Evolutionary conservation across 2,329 filamentous ascomycete genomes (phyloP).

Genomic region (Fusarium robinianum): DNA sequence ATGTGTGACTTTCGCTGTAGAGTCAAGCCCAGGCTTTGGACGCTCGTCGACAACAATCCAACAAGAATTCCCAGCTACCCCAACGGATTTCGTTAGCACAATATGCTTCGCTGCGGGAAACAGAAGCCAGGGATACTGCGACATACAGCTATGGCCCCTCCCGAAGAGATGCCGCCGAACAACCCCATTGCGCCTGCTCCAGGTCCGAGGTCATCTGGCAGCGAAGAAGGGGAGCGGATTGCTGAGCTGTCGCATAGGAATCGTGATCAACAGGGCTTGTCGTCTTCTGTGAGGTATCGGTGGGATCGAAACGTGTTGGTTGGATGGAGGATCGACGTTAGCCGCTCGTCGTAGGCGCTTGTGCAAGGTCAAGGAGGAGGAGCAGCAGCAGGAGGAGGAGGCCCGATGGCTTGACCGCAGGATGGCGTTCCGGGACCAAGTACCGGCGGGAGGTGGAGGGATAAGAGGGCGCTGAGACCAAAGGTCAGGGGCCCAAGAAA

Average conservation of each 20-base stretch:
- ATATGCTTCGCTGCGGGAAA: neutral
- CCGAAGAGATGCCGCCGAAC: conserved; percentile 75
- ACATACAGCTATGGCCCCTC: conserved; percentile 75
- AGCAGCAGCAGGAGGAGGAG: too few species aligned
- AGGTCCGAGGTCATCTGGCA: conserved; percentile 54
- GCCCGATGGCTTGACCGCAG: conserved; percentile 12
- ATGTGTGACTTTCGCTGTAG: conserved; percentile 98
- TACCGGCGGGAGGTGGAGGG: conserved; percentile 27
- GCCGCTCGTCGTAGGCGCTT: conserved; percentile 16
- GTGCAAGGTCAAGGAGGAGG: conserved; percentile 14
- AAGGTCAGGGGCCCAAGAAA: too few species aligned
- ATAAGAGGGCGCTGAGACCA: too few species aligned
- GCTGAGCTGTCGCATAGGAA: conserved; percentile 35
- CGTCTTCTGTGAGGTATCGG: conserved; percentile 6
- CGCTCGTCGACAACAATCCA: conserved; percentile 88
- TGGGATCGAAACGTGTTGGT: conserved; percentile 2
- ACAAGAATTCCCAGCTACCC: conserved; percentile 88
- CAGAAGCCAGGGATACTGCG: conserved; percentile 1
- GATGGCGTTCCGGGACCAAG: conserved; percentile 11
- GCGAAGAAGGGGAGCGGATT: conserved; percentile 28
- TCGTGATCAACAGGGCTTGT: conserved; percentile 1
- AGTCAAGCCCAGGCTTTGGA: conserved; percentile 93
- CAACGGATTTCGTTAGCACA: conserved; percentile 30
- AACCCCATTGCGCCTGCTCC: conserved; percentile 65
- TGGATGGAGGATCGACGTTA: conserved; percentile 21